Evolutionary conservation across 2,329 filamentous ascomycete genomes (phyloP), one percentile per base, ranked within the genome.

Genomic region (Colletotrichum trifolii): DNA sequence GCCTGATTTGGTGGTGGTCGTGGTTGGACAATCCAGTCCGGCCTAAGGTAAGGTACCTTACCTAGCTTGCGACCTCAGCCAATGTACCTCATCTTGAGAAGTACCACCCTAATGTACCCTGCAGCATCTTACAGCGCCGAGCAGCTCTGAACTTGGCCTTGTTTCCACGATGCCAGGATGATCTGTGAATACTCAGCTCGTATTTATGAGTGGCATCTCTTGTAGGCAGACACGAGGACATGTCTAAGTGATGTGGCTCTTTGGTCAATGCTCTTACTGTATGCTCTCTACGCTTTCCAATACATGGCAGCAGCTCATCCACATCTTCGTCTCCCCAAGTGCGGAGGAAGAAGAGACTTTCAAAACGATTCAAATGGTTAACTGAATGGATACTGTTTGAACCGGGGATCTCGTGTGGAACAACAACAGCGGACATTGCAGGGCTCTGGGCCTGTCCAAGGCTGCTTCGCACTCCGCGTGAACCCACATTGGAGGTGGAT

Each of bases 21-120:
- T 66, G 63, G 63, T 66, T 58, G 53, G 63, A 54, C 48, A 59
- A 66, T 64, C 42, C 49, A 58, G 53, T 59, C 39, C 43, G 40
- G 57, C 39, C 50, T n/a, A 15, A 46, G 43, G 15, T 50, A 13
- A 48, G 58, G 52, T 49, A 53, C 60, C 54, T 50, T 58, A 46
- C 55, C n/a, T 48, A 10, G 38, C 38, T 40, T 58, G 55, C 38
- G 46, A 50, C 55, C 46, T 47, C 50, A 50, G 36, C 38, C 25
- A 8, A 15, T 25, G 36, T 50, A 58, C 55, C 46, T 58, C 38
- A 36, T 13, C 25, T 33, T 34, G 38, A 46, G 25, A 25, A 25
- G 25, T 17, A 17, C 43, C 38, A 40, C 38, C 38, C 13, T 40
- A 40, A 40, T 10, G 39, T 10, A 40, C 39, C 25, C 25, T 25